Base-by-base conservation (phyloP, 2,329 filamentous ascomycete species). In the Cladophialophora chaetospira region DNA sequence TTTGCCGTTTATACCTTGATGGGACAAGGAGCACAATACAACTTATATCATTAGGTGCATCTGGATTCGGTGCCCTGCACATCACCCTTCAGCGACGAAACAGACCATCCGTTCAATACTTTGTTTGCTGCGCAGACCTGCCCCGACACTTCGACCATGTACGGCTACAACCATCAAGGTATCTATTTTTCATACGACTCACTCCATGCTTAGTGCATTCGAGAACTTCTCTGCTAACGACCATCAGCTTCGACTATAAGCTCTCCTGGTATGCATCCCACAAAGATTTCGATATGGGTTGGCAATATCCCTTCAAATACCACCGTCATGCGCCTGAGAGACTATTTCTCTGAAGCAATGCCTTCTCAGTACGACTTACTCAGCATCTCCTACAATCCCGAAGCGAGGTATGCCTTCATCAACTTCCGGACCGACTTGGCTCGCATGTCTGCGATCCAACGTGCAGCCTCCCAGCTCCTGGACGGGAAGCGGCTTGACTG, bases 361-460 rank as follows among this genome's bases (percentile, higher is more conserved):
- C 23, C 25, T 6, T 15, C 35, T n/a, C 49, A 44, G 6, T 15
- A 28, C 9, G 44, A 51, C n/a, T 35, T 62, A 26, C 53, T 59
- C 21, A 62, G 56, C 42, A 54, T 62, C 36, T 56, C 56, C 5
- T 62, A 59, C 49, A 59, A 60, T 25, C 53, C 60, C 1, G 60
- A 62, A 46, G 56, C 56, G 29, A 55, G 43, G 47, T 62, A 62
- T 23, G 56, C 60, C 0, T 62, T 62, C 28, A 53, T 60, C 35
- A 62, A 62, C 28, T 62, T 62, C 51, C 54, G 38, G 10, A 43
- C 56, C 21, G 56, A 57, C 23, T 13, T 26, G 4, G 38, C 38
- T 15, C 53, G 60, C 11, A 26, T 56, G 8, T n/a, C 46, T 4
- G 60, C 60, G 8, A 62, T 62, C 23, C 10, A 23, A 4, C 57